A percentile compares a stretch with the other conserved stretches of the same genome.
These are phyloP conservation scores for Rhizomucor pusillus DNA, from an alignment of 371 early-diverging fungal genomes.

Conservation along the genomic window DNA sequence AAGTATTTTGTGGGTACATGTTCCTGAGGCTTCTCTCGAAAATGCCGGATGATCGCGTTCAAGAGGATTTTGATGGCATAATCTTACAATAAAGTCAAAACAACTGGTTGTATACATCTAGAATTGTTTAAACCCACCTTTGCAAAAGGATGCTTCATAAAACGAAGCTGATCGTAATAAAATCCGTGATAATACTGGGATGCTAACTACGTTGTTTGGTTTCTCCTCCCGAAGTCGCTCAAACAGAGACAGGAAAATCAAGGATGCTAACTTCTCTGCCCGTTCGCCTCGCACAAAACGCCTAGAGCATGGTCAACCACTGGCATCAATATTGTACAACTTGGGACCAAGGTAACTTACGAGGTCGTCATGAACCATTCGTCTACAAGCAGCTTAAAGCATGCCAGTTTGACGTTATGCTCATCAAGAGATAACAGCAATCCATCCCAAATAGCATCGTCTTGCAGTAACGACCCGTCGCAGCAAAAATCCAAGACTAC, in stretches of 20 bases:
- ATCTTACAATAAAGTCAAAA: too few species aligned
- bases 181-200: conserved; percentile 28
- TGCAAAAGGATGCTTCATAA: conserved; percentile 52
- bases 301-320: conserved; percentile 13
- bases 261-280: conserved; percentile 12
- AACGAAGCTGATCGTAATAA: conserved; percentile 55
- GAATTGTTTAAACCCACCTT: too few species aligned
- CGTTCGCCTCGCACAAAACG: conserved; percentile 21
- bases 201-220: conserved; percentile 14
- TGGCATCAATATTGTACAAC: neutral
- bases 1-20: too few species aligned
- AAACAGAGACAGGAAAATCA: conserved; percentile 20
- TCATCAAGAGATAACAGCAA: conserved; percentile 22
- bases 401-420: conserved; percentile 38
- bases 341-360: conserved; percentile 17
- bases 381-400: conserved; percentile 53
- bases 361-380: conserved; percentile 56
- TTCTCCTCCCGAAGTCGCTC: neutral
- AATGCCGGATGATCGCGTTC: too few species aligned
- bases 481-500: conserved; percentile 23
- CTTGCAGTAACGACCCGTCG: too few species aligned
- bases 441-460: conserved; percentile 41
- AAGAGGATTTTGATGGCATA: too few species aligned
- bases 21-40: too few species aligned
- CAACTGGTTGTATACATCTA: too few species aligned